Evolutionary conservation across 2,329 filamentous ascomycete species (phyloP).

Genomic region (Cordyceps cateniannulata): DNA sequence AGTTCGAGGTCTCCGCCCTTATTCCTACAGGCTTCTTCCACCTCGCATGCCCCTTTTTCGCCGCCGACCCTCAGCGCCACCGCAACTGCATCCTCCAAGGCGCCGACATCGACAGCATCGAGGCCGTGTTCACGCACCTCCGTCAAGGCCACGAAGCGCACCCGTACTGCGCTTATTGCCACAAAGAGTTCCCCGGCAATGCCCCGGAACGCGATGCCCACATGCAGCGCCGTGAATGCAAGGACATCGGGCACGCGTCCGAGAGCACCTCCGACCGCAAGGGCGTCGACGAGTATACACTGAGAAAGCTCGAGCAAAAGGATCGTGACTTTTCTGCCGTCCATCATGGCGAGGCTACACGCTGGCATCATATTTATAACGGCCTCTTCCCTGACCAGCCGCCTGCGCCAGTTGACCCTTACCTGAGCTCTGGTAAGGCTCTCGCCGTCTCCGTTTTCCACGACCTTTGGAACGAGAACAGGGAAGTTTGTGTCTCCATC

Average conservation of each 20-base stretch:
- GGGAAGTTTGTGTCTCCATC: background rate
- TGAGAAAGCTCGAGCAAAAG: no score
- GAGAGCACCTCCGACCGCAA: background rate
- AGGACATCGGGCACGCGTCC: background rate
- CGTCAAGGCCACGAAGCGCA: background rate
- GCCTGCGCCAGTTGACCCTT: background rate
- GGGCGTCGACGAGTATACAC: no score
- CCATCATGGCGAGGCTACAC: background rate
- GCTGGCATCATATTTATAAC: background rate
- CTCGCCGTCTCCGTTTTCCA: background rate
- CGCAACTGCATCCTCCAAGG: background rate
- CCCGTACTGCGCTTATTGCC: background rate
- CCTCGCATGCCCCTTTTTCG: constrained; percentile 3
- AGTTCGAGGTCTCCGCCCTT: no score
- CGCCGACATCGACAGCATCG: background rate
- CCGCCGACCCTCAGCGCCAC: background rate
- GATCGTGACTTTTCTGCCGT: no score
- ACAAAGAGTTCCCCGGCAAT: background rate
- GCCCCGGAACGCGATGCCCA: background rate
- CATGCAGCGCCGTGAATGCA: background rate
- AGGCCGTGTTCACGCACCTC: background rate
- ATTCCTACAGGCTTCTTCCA: constrained; percentile 2
- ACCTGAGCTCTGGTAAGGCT: background rate
- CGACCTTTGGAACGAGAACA: background rate
- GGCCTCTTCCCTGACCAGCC: background rate